Base-by-base conservation (phyloP, 768 basidiomycete species). In the Agaricus bisporus region DNA sequence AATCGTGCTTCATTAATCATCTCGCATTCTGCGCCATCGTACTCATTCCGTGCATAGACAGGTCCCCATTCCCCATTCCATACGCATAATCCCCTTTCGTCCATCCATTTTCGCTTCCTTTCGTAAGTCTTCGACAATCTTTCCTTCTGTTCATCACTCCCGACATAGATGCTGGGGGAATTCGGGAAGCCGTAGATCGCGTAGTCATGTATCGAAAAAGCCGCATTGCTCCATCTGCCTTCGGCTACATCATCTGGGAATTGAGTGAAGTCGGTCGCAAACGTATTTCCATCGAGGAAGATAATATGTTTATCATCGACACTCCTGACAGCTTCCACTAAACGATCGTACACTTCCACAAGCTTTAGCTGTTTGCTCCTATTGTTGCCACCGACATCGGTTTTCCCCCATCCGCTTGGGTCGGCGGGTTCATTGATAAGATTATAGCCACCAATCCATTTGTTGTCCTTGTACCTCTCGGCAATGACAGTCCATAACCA, bases 1-100 rank as follows among this genome's bases (percentile, higher is more conserved):
- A 82, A 85, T 36, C 89, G 71, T 15, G 65, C 63, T 58, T 79
- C 74, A 66, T 92, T 91, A 66, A 86, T 86, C 41, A 64, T 64
- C n/a, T 90, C 82, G 51, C 81, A 86, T 49, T 72, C 68, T 4
- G 73, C 74, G 1, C 85, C 82, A n/a, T 81, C 80, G 53, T 77
- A 81, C 44, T 82, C 74, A 63, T 66, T 67, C 55, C 85, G 70
- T 1, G 83, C 85, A 60, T 91, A 91, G 14, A 91, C 88, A 1
- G 88, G 88, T 6, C 90, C 90, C 78, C 85, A 91, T 67, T 89
- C 88, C 5, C 90, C 88, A 60, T 88, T 86, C 86, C 84, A 83
- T n/a, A 86, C 84, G 51, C 83, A 83, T 25, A 85, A 67, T 0
- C 77, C 76, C 14, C 72, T 70, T 60, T 79, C 69, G 58, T 86